Percentiles rank a stretch among this genome's conserved stretches.
Evolutionary conservation across 2,329 filamentous ascomycete genomes (phyloP).

Genomic region (Byssoonygena ceratinophila): DNA sequence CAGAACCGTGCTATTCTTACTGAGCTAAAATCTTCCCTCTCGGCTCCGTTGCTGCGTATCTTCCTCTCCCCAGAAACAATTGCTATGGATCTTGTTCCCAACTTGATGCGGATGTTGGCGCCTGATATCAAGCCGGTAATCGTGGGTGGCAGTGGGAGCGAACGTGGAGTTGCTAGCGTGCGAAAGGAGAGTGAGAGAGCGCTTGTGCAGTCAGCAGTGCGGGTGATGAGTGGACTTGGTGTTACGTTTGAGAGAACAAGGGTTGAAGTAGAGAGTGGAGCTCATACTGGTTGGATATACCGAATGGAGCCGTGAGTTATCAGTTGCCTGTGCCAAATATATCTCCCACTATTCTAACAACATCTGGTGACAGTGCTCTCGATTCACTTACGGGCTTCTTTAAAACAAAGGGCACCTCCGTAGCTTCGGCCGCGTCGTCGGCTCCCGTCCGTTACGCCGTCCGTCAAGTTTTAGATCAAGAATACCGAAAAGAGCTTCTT

Average conservation of each 20-base stretch:
- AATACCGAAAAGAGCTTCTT: slow-evolving; percentile 63
- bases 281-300: slow-evolving; percentile 65
- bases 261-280: slow-evolving; percentile 57
- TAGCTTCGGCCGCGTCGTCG: slow-evolving; percentile 44
- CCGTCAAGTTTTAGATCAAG: slow-evolving; percentile 83
- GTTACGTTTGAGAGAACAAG: slow-evolving; percentile 70
- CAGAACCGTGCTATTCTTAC: slow-evolving; percentile 65
- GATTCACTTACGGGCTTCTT: slow-evolving; percentile 63
- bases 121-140: slow-evolving; percentile 88
- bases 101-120: slow-evolving; percentile 69
- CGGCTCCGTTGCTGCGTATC: slow-evolving; percentile 58
- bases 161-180: slow-evolving; percentile 65
- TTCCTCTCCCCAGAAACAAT: slow-evolving; percentile 73
- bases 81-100: slow-evolving; percentile 73
- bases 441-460: slow-evolving; percentile 82
- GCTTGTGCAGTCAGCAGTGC: slow-evolving; percentile 69
- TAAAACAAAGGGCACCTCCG: slow-evolving; percentile 30
- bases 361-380: slow-evolving; percentile 43
- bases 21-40: slow-evolving; percentile 60
- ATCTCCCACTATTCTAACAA: slow-evolving; percentile 25
- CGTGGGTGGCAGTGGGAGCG: slow-evolving; percentile 57
- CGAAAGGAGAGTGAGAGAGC: slow-evolving; percentile 73
- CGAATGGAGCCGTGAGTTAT: slow-evolving; percentile 79
- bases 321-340: not conserved
- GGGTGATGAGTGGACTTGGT: slow-evolving; percentile 71